A percentile compares a stretch with the other conserved stretches of the same genome.
phyloP scores from a whole-genome alignment of 805 yeast genomes.

The Maudiozyma pseudohumilis region DNA sequence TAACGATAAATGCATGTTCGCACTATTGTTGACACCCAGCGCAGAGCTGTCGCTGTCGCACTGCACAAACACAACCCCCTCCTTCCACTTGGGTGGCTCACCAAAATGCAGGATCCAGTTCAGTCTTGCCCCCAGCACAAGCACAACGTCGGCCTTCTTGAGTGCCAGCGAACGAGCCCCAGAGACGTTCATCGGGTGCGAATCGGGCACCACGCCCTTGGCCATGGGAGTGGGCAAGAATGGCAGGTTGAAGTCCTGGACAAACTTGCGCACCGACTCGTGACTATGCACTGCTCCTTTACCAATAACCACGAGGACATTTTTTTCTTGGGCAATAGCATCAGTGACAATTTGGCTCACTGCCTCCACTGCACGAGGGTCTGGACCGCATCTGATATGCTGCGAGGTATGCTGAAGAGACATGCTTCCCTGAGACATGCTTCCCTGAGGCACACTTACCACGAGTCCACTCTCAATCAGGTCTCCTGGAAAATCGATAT shows the following conservation, averaged over 20 bases:
- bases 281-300: slow-evolving; percentile 52
- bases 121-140: slow-evolving; percentile 55
- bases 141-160: slow-evolving; percentile 45
- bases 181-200: slow-evolving; percentile 38
- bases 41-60: slow-evolving; percentile 47
- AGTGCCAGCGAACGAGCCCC: slow-evolving; percentile 58
- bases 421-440: not conserved
- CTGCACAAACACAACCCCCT: slow-evolving; percentile 43
- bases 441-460: slow-evolving; percentile 1
- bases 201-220: slow-evolving; percentile 56
- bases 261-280: slow-evolving; percentile 31
- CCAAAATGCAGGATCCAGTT: slow-evolving; percentile 72
- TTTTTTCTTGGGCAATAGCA: slow-evolving; percentile 24
- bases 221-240: slow-evolving; percentile 76
- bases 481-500: slow-evolving; percentile 58
- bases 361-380: slow-evolving; percentile 10
- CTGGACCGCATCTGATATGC: slow-evolving; percentile 10
- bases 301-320: slow-evolving; percentile 52
- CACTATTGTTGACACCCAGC: slow-evolving; percentile 36
- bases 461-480: slow-evolving; percentile 30
- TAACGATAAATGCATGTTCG: slow-evolving; percentile 34
- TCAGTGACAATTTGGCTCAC: slow-evolving; percentile 29
- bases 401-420: slow-evolving; percentile 4
- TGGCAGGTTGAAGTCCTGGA: slow-evolving; percentile 36
- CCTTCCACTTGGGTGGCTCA: slow-evolving; percentile 41